Evolutionary conservation across 2,329 filamentous ascomycete genomes (phyloP).

Genomic region (Colletotrichum australisinense): DNA sequence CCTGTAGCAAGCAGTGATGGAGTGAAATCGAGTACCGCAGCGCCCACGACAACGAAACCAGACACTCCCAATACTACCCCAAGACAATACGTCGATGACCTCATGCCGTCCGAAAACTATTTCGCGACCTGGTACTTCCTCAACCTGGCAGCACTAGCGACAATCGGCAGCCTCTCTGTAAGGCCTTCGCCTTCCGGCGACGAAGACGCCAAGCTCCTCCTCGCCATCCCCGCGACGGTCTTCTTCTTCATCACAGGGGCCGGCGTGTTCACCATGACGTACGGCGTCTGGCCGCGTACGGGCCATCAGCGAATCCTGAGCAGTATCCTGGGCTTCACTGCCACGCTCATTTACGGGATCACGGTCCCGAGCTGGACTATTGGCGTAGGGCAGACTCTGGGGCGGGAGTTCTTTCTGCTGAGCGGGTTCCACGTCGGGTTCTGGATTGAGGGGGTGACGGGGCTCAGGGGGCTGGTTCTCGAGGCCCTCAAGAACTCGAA

Average conservation of each 20-base stretch:
- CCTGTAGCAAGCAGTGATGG: background rate
- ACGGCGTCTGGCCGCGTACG: background rate
- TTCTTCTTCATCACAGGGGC: background rate
- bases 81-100: too few species aligned
- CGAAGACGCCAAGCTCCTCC: background rate
- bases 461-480: background rate
- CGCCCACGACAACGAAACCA: background rate
- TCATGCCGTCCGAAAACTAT: background rate
- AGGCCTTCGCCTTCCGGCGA: background rate
- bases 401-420: background rate
- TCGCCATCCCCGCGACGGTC: background rate
- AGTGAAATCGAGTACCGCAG: background rate
- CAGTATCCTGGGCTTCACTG: background rate
- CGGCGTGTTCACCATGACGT: background rate
- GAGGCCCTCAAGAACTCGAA: background rate
- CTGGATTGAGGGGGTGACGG: background rate
- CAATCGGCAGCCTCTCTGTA: background rate
- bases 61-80: background rate
- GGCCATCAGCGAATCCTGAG: background rate
- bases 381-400: background rate
- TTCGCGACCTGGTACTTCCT: background rate
- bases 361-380: background rate
- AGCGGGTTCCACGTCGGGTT: background rate
- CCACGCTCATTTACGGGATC: background rate
- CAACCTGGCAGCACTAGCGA: background rate